Base-by-base conservation (phyloP, 106 monocot species). In the Dendrobium huoshanense region DNA sequence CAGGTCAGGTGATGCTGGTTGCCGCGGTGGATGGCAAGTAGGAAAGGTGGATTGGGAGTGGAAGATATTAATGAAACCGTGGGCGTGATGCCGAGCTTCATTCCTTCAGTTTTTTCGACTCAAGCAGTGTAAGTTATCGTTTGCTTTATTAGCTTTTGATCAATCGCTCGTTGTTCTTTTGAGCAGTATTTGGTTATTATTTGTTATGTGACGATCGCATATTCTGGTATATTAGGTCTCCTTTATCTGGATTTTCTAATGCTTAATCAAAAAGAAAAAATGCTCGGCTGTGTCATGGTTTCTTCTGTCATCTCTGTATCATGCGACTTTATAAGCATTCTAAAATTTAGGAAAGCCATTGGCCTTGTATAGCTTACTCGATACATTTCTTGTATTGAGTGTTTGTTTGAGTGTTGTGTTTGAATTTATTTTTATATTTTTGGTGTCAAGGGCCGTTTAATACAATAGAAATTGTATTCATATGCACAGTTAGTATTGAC, bases 11-110 rank as follows among this genome's bases (percentile, higher is more conserved):
- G 70, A 72, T 33, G 70, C 40, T 72, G 70, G 10, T 72, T 25
- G 25, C 64, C 20, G 7, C 1, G 70, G 7, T 72, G 40, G 33
- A 72, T 72, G 72, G 33, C 7, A 37, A 72, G 11, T 72, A 72
- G 15, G 40, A 72, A 37, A 13, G 72, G 37, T 11, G 29, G 15
- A 33, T 11, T 9, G 72, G 72, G 33, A 72, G 72, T 33, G 72
- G 72, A 72, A 72, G 37, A 72, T 72, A 10, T 37, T 72, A 72
- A 72, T 72, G 72, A 72, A 33, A 72, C 29, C 0, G 72, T 72
- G 29, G 33, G 33, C 33, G 37, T 16, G 72, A 72, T 72, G 72
- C 72, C 72, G 33, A 72, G 72, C 72, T 72, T 72, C 72, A 72
- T 37, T 72, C 72, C 72, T 72, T 72, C 72, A 33, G 72, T 72